phyloP scores from a whole-genome alignment of 352 stramenopile species.

The Saprolegnia parasitica region DNA sequence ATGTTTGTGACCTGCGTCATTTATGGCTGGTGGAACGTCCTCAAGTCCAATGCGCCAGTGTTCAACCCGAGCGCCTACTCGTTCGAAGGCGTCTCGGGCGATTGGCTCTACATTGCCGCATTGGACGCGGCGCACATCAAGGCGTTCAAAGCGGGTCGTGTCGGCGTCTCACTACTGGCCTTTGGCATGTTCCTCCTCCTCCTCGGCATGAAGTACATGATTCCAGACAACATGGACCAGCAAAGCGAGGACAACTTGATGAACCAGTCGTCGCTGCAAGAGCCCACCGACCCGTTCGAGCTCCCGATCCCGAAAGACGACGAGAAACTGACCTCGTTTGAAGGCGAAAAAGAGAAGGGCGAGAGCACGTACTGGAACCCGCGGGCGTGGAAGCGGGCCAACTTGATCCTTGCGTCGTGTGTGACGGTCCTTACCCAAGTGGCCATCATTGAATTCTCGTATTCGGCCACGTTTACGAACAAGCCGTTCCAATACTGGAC shows the following conservation, averaged over 20 bases:
- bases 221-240: constrained; percentile 80
- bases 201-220: constrained; percentile 54
- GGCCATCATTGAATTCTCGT: constrained; percentile 96
- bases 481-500: constrained; percentile 91
- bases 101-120: constrained; percentile 86
- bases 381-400: constrained; percentile 85
- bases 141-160: constrained; percentile 82
- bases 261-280: constrained; percentile 39
- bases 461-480: constrained; percentile 87
- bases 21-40: constrained; percentile 77
- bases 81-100: constrained; percentile 81
- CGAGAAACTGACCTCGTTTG: constrained; percentile 48
- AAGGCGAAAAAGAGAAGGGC: constrained; percentile 43
- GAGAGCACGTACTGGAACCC: constrained; percentile 78
- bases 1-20: constrained; percentile 55
- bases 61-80: constrained; percentile 49
- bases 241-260: constrained; percentile 67
- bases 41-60: constrained; percentile 46
- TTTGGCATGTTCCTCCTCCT: constrained; percentile 80
- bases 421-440: constrained; percentile 70
- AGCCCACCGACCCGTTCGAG: constrained; percentile 48
- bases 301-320: constrained; percentile 35
- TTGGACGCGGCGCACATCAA: constrained; percentile 69
- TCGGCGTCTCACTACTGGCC: constrained; percentile 77
- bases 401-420: constrained; percentile 86